phyloP scores from a whole-genome alignment of 164 flowering plant genomes.

The Macadamia tetraphylla region DNA sequence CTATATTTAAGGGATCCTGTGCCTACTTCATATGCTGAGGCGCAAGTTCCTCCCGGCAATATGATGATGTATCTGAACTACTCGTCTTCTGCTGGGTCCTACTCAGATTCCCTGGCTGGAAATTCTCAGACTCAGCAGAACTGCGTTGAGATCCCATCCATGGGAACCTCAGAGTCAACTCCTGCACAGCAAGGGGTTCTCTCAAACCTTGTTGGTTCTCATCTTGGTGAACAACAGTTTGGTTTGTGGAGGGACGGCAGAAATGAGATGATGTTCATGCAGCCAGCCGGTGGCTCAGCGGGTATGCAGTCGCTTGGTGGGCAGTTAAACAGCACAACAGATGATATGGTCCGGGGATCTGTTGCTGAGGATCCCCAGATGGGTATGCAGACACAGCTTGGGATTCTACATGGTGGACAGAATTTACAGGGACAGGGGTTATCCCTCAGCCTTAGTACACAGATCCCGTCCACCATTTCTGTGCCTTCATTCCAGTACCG shows the following conservation, averaged over 20 bases:
- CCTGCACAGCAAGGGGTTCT: conserved; percentile 51
- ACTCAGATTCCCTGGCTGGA: conserved; percentile 41
- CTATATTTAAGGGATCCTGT: conserved; percentile 47
- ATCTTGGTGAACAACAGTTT: conserved; percentile 34
- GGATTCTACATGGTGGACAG: conserved; percentile 34
- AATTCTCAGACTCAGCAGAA: conserved; percentile 42
- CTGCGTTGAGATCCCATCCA: conserved; percentile 38
- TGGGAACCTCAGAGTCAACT: conserved; percentile 36
- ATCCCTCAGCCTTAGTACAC: conserved; percentile 67
- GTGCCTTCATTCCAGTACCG: conserved; percentile 36
- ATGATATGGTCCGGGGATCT: background rate
- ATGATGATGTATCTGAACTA: conserved; percentile 64
- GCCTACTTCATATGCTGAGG: conserved; percentile 44
- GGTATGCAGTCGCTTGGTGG: conserved; percentile 25
- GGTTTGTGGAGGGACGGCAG: conserved; percentile 59
- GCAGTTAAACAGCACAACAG: conserved; percentile 14
- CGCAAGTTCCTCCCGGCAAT: conserved; percentile 39
- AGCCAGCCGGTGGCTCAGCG: conserved; percentile 28
- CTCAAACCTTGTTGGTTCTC: conserved; percentile 38
- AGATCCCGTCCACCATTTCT: conserved; percentile 40
- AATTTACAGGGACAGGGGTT: conserved; percentile 49
- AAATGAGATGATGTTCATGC: conserved; percentile 52
- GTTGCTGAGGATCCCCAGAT: conserved; percentile 29
- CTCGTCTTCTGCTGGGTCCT: conserved; percentile 44
- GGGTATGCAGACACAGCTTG: conserved; percentile 27